Base-by-base conservation (phyloP, 2,329 filamentous ascomycete species). In the Epichloe hybrida region DNA sequence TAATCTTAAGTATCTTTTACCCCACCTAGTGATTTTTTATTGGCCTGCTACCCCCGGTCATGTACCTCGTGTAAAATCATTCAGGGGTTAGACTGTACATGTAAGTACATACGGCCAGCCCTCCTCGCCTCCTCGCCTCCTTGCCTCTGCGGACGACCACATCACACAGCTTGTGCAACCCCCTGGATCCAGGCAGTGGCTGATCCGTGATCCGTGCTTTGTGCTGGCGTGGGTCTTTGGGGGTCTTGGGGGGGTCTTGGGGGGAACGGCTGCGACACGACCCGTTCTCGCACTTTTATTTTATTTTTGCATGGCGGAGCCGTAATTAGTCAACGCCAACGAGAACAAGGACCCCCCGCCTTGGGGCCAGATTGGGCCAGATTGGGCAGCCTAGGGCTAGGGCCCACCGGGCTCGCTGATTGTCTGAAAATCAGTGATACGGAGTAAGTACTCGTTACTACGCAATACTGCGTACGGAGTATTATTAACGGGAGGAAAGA, bases 131-230 rank as follows among this genome's bases (percentile, higher is more conserved):
- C 20, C 20, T 21, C 3, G 20, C 20, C 20, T 21, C 20, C 20
- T 21, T 21, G 20, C 20, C 20, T 8, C 35, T 23, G 23, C 8
- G n/a, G 27, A 23, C 21, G 12, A 38, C 20, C 20, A 23, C 35
- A 38, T 45, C 34, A 27, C 35, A 45, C 48, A 35, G 9, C 15
- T 48, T 51, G 34, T 44, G 45, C 27, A 27, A 44, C 50, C 50
- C 50, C 50, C 46, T 51, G 50, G 23, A 35, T 38, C 21, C 45
- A 48, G 40, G 47, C 47, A 27, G 27, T 41, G n/a, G 15, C 47
- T 49, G 38, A 13, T n/a, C 41, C 37, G 46, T 41, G 23, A 23
- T 31, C 41, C 41, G 41, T 43, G 20, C 17, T 20, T 17, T 34
- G 17, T 37, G 23, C 41, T 15, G 41, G 47, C 20, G 27, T 27